phyloP scores from a whole-genome alignment of 257 asterid genomes.

The Apocynum venetum region DNA sequence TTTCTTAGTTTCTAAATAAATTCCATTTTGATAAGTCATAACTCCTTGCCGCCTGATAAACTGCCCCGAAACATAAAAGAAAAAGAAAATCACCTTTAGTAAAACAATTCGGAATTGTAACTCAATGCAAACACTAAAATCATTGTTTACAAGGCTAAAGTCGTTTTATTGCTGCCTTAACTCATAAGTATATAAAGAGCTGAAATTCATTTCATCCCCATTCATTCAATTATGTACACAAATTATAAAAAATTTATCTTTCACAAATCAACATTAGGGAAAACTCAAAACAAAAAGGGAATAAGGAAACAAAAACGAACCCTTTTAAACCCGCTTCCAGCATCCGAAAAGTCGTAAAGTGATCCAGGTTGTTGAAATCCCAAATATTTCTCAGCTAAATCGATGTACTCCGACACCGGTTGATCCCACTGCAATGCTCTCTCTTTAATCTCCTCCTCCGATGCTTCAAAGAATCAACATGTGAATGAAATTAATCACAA shows the following conservation, averaged over 20 bases:
- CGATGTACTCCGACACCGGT: conserved; percentile 63
- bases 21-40: not conserved
- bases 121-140: not conserved
- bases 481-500: not conserved
- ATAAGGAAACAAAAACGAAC: conserved; percentile 29
- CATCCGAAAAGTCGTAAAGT: conserved; percentile 72
- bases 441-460: conserved; percentile 81
- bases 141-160: not conserved
- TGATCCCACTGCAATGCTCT: conserved; percentile 94
- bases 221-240: not conserved
- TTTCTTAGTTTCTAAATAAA: not conserved
- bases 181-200: not conserved
- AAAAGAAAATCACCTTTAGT: not conserved
- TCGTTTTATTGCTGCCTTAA: not conserved
- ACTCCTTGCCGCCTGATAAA: not conserved
- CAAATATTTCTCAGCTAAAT: conserved; percentile 68
- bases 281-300: not conserved
- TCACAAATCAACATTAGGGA: not conserved
- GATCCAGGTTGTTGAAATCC: conserved; percentile 90
- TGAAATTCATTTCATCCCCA: not conserved
- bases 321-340: conserved; percentile 76
- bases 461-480: conserved; percentile 32
- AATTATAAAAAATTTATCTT: not conserved
- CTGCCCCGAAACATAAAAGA: not conserved
- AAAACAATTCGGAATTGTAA: not conserved